Conservation (phyloP, 1,139 yeast genomes). For the Eremothecium sinecaudum region DNA sequence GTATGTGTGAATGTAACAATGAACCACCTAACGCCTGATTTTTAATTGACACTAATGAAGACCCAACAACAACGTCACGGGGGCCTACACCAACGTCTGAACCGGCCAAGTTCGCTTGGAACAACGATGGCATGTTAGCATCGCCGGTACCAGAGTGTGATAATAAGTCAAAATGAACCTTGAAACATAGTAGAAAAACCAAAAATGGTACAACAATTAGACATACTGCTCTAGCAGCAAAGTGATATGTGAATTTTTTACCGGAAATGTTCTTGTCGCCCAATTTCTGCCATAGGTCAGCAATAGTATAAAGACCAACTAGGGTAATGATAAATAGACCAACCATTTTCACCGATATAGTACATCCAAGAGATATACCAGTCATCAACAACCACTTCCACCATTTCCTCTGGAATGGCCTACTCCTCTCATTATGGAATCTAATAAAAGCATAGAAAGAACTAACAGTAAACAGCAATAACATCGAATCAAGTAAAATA, state of each 20-base stretch:
- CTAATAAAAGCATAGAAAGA: constrained; percentile 69
- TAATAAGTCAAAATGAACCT: constrained; percentile 63
- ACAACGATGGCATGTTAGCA: constrained; percentile 91
- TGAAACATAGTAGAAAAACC: constrained; percentile 58
- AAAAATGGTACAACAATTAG: constrained; percentile 53
- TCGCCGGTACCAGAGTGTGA: constrained; percentile 86
- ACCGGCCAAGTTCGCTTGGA: constrained; percentile 87
- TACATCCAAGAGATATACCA: constrained; percentile 68
- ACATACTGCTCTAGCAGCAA: constrained; percentile 54
- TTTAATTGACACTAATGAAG: constrained; percentile 70
- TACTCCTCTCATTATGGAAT: constrained; percentile 64
- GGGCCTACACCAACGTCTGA: constrained; percentile 80
- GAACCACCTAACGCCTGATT: constrained; percentile 91
- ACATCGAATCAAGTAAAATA: constrained; percentile 91
- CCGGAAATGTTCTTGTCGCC: constrained; percentile 48
- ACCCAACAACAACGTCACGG: constrained; percentile 72
- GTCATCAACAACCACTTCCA: constrained; percentile 83
- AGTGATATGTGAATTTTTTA: constrained; percentile 46
- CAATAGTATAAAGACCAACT: constrained; percentile 67
- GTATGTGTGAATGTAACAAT: constrained; percentile 87
- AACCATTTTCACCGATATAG: constrained; percentile 80
- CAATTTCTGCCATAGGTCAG: constrained; percentile 61
- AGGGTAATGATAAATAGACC: constrained; percentile 68
- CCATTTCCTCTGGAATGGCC: constrained; percentile 72
- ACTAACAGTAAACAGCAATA: constrained; percentile 80